Conservation (phyloP, 202 grass and related monocot genomes). For the Panicum hallii region DNA sequence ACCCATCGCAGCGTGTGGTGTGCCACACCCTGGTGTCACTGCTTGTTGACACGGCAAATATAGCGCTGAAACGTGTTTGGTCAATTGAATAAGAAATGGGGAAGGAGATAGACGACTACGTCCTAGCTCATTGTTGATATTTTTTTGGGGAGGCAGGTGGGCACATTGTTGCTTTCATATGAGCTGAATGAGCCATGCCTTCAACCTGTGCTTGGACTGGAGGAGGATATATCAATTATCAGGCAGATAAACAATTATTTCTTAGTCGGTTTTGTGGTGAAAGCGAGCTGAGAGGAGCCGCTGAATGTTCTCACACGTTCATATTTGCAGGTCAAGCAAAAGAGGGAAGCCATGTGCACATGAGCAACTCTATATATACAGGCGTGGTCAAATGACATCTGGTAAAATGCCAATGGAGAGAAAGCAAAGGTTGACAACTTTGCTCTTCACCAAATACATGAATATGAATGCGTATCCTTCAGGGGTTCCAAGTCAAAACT, state of each 20-base stretch:
- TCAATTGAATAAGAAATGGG: background rate
- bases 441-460: background rate
- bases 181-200: background rate
- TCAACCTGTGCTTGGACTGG: background rate
- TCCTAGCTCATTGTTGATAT: background rate
- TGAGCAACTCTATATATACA: background rate
- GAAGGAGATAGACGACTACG: background rate
- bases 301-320: background rate
- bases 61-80: background rate
- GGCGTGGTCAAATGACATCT: background rate
- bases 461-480: background rate
- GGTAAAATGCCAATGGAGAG: background rate
- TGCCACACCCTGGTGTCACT: constrained; percentile 19
- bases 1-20: background rate
- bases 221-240: background rate
- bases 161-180: constrained; percentile 2
- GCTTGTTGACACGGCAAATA: background rate
- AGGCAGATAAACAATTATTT: background rate
- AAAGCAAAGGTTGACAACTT: background rate
- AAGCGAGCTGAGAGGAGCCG: background rate
- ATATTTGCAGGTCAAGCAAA: background rate
- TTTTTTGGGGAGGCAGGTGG: background rate
- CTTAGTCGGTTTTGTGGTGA: background rate
- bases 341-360: background rate
- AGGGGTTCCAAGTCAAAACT: background rate